phyloP scores from a whole-genome alignment of 1,284 basidiomycete genomes.

The Ceratobasidium theobromae region DNA sequence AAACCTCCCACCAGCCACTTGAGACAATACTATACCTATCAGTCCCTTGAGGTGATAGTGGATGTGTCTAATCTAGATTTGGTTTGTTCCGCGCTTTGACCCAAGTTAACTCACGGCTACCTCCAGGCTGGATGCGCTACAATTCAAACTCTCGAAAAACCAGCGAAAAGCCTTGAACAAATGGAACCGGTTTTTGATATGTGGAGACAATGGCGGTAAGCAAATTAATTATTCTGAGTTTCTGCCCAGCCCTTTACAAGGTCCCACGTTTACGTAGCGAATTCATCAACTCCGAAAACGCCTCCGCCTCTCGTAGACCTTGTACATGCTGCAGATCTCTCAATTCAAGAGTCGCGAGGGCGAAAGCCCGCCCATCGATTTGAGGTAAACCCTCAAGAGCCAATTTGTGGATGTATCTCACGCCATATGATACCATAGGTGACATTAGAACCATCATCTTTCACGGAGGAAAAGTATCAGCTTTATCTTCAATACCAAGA shows the following conservation, averaged over 20 bases:
- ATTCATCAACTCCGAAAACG: slow-evolving; percentile 29
- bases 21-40: too few relatives aligned
- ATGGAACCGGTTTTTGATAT: slow-evolving; percentile 73
- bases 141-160: slow-evolving; percentile 75
- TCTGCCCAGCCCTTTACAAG: too few relatives aligned
- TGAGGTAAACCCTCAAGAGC: slow-evolving; percentile 12
- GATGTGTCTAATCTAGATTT: too few relatives aligned
- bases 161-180: slow-evolving; percentile 71
- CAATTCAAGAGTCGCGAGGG: slow-evolving; percentile 33
- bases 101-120: too few relatives aligned
- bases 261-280: too few relatives aligned
- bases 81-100: too few relatives aligned
- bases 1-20: too few relatives aligned
- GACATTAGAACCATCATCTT: slow-evolving; percentile 71
- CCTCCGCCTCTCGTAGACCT: slow-evolving; percentile 46
- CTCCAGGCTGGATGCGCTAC: slow-evolving; percentile 65
- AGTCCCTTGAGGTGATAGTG: too few relatives aligned
- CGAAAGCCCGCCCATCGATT: slow-evolving; percentile 28
- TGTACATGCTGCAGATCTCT: slow-evolving; percentile 52
- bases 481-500: slow-evolving; percentile 77
- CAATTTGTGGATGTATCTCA: neutral
- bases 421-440: slow-evolving; percentile 52
- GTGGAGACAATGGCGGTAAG: slow-evolving; percentile 46
- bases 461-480: slow-evolving; percentile 75
- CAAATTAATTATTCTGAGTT: neutral